Evolutionary conservation across 2,329 filamentous ascomycete species (phyloP).

Genomic region (Trichothecium roseum): DNA sequence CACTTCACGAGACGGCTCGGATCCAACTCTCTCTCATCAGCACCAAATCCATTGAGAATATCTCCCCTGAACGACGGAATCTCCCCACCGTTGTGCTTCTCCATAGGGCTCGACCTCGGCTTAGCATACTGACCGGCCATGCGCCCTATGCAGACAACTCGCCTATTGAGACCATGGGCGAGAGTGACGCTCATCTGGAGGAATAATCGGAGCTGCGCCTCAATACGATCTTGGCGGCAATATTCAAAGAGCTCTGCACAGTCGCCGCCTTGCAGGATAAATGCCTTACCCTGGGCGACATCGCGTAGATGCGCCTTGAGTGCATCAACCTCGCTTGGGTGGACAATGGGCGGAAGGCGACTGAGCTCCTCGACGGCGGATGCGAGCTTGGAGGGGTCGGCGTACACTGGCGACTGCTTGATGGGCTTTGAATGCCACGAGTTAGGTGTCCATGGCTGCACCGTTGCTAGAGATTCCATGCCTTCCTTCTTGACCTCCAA

Average conservation of each 20-base stretch:
- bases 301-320: slow-evolving; percentile 72
- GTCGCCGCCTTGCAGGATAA: slow-evolving; percentile 91
- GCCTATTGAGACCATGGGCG: slow-evolving; percentile 73
- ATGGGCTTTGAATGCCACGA: slow-evolving; percentile 73
- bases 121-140: slow-evolving; percentile 99
- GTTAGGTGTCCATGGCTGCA: slow-evolving; percentile 42
- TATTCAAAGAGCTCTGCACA: slow-evolving; percentile 97
- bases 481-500: no score
- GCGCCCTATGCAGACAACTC: slow-evolving; percentile 85
- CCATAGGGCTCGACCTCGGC: slow-evolving; percentile 79
- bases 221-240: slow-evolving; percentile 79
- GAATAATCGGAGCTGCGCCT: slow-evolving; percentile 92
- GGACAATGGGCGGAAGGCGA: slow-evolving; percentile 66
- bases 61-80: slow-evolving; percentile 90
- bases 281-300: slow-evolving; percentile 82
- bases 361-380: slow-evolving; percentile 54
- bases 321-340: slow-evolving; percentile 67
- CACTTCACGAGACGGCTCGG: slow-evolving; percentile 69
- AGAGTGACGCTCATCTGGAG: slow-evolving; percentile 95
- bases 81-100: slow-evolving; percentile 67
- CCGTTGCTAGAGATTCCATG: no score
- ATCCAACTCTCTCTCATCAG: slow-evolving; percentile 68
- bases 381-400: slow-evolving; percentile 47
- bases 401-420: slow-evolving; percentile 65
- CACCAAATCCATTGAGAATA: slow-evolving; percentile 81